These are phyloP conservation scores for Aspergillus fijiensis DNA, from an alignment of 2,329 filamentous ascomycete genomes.

Conservation along the genomic window DNA sequence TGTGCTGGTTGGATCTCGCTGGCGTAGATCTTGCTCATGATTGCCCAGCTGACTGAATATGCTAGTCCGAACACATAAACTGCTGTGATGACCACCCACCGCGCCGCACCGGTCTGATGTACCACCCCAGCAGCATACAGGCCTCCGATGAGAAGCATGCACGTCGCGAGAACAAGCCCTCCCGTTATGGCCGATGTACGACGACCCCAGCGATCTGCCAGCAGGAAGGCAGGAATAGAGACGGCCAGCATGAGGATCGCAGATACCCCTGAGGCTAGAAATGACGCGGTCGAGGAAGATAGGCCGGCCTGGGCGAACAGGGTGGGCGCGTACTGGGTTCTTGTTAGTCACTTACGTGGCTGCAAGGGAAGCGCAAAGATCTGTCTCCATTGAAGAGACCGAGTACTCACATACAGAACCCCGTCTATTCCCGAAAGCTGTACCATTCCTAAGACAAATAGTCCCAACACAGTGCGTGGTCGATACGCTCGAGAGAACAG, in stretches of 20 bases:
- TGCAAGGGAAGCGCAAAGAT: too few species aligned
- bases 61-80: neutral
- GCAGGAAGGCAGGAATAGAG: neutral
- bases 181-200: neutral
- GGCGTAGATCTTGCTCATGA: neutral
- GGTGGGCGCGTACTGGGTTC: neutral
- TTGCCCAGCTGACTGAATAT: neutral
- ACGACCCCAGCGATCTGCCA: slow-evolving; percentile 6
- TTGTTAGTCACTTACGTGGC: neutral
- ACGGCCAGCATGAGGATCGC: neutral
- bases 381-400: neutral
- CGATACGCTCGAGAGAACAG: neutral
- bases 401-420: slow-evolving; percentile 3
- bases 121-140: slow-evolving; percentile 1
- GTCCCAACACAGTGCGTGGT: slow-evolving; percentile 1
- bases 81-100: slow-evolving; percentile 7
- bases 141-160: slow-evolving; percentile 1
- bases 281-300: neutral
- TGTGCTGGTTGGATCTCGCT: neutral
- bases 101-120: neutral
- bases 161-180: neutral
- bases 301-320: slow-evolving; percentile 3
- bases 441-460: slow-evolving; percentile 6
- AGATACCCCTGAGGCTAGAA: neutral
- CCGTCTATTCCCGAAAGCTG: slow-evolving; percentile 4